Percentiles rank a stretch among this genome's conserved stretches.
These are phyloP conservation scores for Pelargonium australe DNA, from an alignment of 441 rosid genomes.

Conservation along the genomic window DNA sequence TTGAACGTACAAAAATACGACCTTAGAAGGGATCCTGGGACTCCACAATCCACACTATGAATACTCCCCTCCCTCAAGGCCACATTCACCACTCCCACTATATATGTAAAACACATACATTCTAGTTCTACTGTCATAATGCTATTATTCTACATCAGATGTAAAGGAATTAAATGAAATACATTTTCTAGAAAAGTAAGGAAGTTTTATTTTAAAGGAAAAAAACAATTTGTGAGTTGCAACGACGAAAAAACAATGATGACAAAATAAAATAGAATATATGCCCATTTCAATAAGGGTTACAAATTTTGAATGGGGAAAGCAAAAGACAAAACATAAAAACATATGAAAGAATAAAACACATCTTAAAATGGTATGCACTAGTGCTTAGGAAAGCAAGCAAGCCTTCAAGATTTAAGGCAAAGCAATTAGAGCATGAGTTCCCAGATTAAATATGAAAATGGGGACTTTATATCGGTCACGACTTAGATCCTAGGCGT, in stretches of 20 bases:
- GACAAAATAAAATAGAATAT: not conserved
- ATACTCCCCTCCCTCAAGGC: slow-evolving; percentile 26
- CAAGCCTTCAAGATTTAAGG: not conserved
- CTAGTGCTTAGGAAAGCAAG: not conserved
- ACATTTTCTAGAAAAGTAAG: slow-evolving; percentile 5
- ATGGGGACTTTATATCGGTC: not conserved
- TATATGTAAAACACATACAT: slow-evolving; percentile 17
- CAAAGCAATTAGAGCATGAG: not conserved
- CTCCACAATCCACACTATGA: slow-evolving; percentile 23
- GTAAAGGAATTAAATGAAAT: slow-evolving; percentile 11
- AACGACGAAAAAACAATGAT: not conserved
- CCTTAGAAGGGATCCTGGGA: slow-evolving; percentile 31
- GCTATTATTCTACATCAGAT: slow-evolving; percentile 13
- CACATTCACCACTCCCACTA: slow-evolving; percentile 25
- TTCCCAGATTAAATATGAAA: not conserved
- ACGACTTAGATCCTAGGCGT: not conserved
- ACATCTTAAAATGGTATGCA: not conserved
- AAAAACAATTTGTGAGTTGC: not conserved
- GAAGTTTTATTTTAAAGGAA: not conserved
- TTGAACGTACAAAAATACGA: slow-evolving; percentile 28
- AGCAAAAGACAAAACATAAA: not conserved
- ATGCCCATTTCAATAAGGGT: not conserved
- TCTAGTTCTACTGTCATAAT: slow-evolving; percentile 20
- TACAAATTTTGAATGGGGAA: not conserved
- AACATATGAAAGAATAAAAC: not conserved